A percentile compares a stretch with the other conserved stretches of the same genome.
Conservation (phyloP, 1,284 basidiomycete species). For the Trichosporon inkin region DNA sequence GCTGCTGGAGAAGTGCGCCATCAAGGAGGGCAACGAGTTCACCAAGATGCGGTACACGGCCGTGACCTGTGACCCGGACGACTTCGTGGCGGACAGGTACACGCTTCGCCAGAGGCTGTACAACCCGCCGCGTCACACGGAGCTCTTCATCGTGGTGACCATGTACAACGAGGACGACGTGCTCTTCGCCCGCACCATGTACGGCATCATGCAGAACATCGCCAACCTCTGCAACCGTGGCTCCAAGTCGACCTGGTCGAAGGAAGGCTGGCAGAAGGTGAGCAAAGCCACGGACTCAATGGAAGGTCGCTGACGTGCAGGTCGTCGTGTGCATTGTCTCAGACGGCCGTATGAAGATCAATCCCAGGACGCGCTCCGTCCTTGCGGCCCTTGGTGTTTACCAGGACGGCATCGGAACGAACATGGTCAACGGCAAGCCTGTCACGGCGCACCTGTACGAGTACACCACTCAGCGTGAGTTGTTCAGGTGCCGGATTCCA, state of each 20-base stretch:
- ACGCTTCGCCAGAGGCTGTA: slow-evolving; percentile 74
- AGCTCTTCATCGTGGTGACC: slow-evolving; percentile 72
- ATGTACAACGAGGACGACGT: slow-evolving; percentile 76
- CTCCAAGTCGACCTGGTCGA: slow-evolving; percentile 84
- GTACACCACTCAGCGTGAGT: slow-evolving; percentile 80
- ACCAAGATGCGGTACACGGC: slow-evolving; percentile 91
- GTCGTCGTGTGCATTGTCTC: slow-evolving; percentile 61
- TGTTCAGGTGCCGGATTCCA: background rate
- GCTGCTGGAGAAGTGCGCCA: slow-evolving; percentile 70
- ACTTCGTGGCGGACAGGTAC: slow-evolving; percentile 73
- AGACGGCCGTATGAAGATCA: slow-evolving; percentile 79
- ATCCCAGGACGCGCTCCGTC: slow-evolving; percentile 74
- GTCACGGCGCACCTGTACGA: slow-evolving; percentile 94
- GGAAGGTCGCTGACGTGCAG: slow-evolving; percentile 46
- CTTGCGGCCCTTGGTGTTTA: slow-evolving; percentile 83
- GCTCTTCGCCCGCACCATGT: slow-evolving; percentile 80
- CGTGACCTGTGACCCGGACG: slow-evolving; percentile 88
- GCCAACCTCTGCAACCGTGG: slow-evolving; percentile 42
- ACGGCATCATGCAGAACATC: slow-evolving; percentile 81
- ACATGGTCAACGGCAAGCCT: slow-evolving; percentile 74
- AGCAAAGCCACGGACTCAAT: slow-evolving; percentile 45
- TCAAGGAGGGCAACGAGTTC: slow-evolving; percentile 78
- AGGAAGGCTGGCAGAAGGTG: slow-evolving; percentile 95
- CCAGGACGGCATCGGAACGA: slow-evolving; percentile 87
- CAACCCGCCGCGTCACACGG: slow-evolving; percentile 69